Evolutionary conservation across 768 basidiomycete genomes (phyloP), one percentile per base, ranked within the genome.

Genomic region (Leccinum incarnatum): DNA sequence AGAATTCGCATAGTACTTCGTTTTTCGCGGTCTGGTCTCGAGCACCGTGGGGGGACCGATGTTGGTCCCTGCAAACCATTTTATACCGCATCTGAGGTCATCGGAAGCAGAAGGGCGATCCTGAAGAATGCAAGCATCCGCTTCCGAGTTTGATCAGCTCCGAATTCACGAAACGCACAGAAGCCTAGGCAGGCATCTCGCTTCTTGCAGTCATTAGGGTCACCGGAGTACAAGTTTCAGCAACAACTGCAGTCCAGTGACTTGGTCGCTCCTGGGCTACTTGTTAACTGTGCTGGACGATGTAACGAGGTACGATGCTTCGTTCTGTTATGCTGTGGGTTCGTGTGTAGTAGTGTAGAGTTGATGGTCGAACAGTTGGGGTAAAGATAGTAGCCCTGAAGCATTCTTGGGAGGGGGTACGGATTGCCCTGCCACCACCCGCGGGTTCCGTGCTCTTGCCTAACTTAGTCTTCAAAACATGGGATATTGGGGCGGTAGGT

Each of bases 1-100:
- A 56, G 23, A n/a, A 61, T 14, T 21, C 55, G 19, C 58, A 66
- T 64, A 56, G 10, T 11, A 21, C 15, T 48, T n/a, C 42, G 21
- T 9, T 17, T 25, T 42, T 15, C 42, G 23, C n/a, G 4, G 17
- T 34, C 8, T 7, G 29, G 14, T 52, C 8, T 30, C 7, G 50
- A 36, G 32, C 5, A 9, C 5, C n/a, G 11, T 34, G 32, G 15
- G 53, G 45, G 6, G 45, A 36, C 3, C 48, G 3, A 32, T 27
- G n/a, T 12, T 8, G 30, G 15, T 14, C 48, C 15, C 14, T 37
- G 23, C 36, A 12, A 11, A 7, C 23, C n/a, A 21, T 42, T 61
- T 61, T 67, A 61, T 61, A 57, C 47, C 34, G 1, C 8, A 11
- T 14, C 37, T 40, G 27, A 46, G 21, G 45, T 46, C n/a, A 47